phyloP scores from a whole-genome alignment of 108 stramenopile species.

The Stephanodiscus triporus region DNA sequence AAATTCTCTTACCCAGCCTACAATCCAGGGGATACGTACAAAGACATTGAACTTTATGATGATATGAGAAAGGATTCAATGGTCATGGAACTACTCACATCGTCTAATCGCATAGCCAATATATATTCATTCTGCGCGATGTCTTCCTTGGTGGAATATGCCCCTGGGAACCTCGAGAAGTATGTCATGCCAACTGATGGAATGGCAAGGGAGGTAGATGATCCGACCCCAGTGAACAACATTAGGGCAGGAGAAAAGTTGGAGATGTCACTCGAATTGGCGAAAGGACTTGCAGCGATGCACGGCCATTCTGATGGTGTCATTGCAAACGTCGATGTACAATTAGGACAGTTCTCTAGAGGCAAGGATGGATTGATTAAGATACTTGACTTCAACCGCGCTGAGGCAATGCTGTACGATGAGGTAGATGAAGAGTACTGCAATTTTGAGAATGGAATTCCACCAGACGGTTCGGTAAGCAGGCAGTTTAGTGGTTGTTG shows the following conservation, averaged over 20 bases:
- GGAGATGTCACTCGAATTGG: constrained; percentile 56
- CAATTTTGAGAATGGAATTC: constrained; percentile 11
- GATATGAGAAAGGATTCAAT: constrained; percentile 25
- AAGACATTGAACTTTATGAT: constrained; percentile 16
- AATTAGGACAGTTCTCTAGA: constrained; percentile 24
- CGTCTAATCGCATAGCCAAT: constrained; percentile 20
- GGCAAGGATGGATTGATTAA: constrained; percentile 53
- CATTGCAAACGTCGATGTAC: constrained; percentile 25
- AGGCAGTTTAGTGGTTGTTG: too few relatives aligned
- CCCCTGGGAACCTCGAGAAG: constrained; percentile 14
- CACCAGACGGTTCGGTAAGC: constrained; percentile 28
- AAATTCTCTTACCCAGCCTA: background rate
- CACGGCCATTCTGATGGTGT: constrained; percentile 57
- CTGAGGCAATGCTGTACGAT: constrained; percentile 71
- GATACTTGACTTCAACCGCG: constrained; percentile 82
- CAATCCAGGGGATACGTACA: background rate
- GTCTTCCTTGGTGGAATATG: constrained; percentile 20
- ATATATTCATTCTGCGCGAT: constrained; percentile 19
- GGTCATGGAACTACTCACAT: constrained; percentile 25
- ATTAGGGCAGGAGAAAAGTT: constrained; percentile 40
- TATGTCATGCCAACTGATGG: constrained; percentile 17
- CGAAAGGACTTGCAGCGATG: constrained; percentile 53
- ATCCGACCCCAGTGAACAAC: background rate
- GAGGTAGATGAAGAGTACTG: constrained; percentile 56
- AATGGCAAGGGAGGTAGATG: background rate